Percentiles rank a stretch among this genome's conserved stretches.
Evolutionary conservation across 2,329 filamentous ascomycete genomes (phyloP).

Genomic region (Stachybotrys echinatus): DNA sequence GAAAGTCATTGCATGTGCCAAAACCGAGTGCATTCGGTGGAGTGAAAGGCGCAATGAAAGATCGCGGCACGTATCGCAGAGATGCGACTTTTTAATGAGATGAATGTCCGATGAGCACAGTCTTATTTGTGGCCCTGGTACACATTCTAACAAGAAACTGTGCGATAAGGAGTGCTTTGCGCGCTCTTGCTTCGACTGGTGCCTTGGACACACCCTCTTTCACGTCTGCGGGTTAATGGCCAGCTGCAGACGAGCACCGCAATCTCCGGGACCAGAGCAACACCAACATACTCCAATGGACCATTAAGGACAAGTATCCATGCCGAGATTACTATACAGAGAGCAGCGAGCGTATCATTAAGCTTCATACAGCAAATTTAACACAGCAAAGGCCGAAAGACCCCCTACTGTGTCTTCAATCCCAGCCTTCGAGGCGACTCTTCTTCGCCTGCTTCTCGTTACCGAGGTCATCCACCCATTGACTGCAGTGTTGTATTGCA

Average conservation of each 20-base stretch:
- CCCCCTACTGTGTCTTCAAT: neutral
- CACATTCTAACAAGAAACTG: neutral
- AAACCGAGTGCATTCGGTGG: neutral
- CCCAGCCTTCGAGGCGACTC: neutral
- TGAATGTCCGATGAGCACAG: no score
- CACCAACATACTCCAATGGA: constrained; percentile 4
- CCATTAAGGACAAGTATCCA: neutral
- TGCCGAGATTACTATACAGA: constrained; percentile 2
- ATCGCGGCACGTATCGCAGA: no score
- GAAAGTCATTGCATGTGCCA: neutral
- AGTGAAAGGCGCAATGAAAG: neutral
- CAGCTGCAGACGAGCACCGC: constrained; percentile 1
- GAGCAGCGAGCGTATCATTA: constrained; percentile 5
- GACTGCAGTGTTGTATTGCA: constrained; percentile 5
- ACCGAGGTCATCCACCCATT: constrained; percentile 6
- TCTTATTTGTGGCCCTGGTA: neutral
- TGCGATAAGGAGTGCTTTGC: neutral
- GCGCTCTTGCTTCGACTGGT: neutral
- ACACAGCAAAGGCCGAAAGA: constrained; percentile 4
- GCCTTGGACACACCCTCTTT: neutral
- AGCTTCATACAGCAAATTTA: constrained; percentile 4
- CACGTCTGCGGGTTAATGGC: constrained; percentile 2
- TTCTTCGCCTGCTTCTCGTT: constrained; percentile 7
- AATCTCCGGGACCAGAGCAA: constrained; percentile 3
- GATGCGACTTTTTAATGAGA: no score